Base-by-base conservation (phyloP, 169 alveolate species). In the Eimeria tenella region DNA sequence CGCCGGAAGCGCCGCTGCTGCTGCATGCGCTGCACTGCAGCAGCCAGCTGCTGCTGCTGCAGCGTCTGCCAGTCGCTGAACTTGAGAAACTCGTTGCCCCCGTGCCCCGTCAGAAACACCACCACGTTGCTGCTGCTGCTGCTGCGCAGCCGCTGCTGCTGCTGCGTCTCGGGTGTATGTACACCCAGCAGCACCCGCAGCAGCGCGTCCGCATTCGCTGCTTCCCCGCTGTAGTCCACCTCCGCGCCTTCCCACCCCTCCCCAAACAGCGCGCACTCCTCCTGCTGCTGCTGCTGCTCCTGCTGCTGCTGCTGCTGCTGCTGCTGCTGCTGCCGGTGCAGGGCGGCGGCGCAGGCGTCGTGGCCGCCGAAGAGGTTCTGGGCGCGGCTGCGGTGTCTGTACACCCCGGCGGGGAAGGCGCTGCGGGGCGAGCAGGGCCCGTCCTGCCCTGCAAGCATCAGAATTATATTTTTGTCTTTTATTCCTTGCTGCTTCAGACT, bases 341-440 rank as follows among this genome's bases (percentile, higher is more conserved):
- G 74, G 70, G 19, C 77, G 21, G 53, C 74, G 25, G 49, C 52
- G 60, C 17, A 8, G 42, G 58, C 7, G 77, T 11, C 31, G 23
- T 42, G 25, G 42, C 52, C 93, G 15, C 90, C 82, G 94, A 71
- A 90, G 50, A 90, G 70, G 53, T 90, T 90, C 55, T 71, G 75
- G 19, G 4, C 10, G 31, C 86, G 87, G 65, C 55, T 8, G 62
- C 19, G 79, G 68, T 96, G 97, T 83, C 96, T 94, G 83, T 93
- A 96, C 15, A 98, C 94, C 65, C 93, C 94, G 15, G 98, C 99
- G 21, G 98, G 98, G 55, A 86, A 93, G 49, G 96, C 83, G 95
- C 97, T 97, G 25, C 99, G 73, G 49, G 98, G 96, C 74, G 96
- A 96, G 88, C 99, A 98, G 5, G 98, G 97, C 79, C 94, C 96